These are phyloP conservation scores for Ustilago hordei DNA, from an alignment of 1,284 basidiomycete genomes.

Conservation along the genomic window DNA sequence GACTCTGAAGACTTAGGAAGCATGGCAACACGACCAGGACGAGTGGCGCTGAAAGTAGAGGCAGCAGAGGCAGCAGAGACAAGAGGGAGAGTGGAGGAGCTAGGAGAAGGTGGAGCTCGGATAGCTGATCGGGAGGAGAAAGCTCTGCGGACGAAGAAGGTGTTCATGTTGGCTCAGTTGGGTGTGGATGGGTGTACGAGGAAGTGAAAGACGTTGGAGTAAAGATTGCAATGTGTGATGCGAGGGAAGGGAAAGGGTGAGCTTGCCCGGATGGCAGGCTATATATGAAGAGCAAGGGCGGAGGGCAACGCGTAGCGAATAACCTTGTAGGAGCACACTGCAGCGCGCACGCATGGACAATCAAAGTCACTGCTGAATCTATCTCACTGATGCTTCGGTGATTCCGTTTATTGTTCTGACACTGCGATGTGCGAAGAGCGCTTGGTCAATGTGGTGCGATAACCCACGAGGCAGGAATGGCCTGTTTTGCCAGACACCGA, in stretches of 20 bases:
- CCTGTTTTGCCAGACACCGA: conserved; percentile 19
- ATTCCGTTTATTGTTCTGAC: background rate
- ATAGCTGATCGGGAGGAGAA: conserved; percentile 48
- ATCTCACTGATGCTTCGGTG: background rate
- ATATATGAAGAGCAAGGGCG: background rate
- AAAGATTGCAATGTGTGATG: conserved; percentile 4
- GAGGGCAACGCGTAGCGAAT: background rate
- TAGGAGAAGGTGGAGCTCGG: conserved; percentile 43
- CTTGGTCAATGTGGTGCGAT: conserved; percentile 23
- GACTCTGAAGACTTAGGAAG: conserved; percentile 37
- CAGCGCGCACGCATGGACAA: background rate
- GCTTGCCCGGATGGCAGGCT: background rate
- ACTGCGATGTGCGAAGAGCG: background rate
- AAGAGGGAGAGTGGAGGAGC: conserved; percentile 18
- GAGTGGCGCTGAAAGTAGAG: conserved; percentile 13
- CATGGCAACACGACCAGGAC: conserved; percentile 43
- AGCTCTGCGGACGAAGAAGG: conserved; percentile 28
- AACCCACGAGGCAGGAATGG: conserved; percentile 12
- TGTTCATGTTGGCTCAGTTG: conserved; percentile 21
- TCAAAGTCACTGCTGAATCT: background rate
- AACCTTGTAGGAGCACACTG: background rate
- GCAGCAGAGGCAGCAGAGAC: conserved; percentile 10
- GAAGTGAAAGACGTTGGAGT: background rate
- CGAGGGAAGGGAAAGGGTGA: background rate
- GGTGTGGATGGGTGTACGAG: background rate